These are phyloP conservation scores for Aurifilum marmelostoma DNA, from an alignment of 2,329 filamentous ascomycete genomes.

Conservation along the genomic window DNA sequence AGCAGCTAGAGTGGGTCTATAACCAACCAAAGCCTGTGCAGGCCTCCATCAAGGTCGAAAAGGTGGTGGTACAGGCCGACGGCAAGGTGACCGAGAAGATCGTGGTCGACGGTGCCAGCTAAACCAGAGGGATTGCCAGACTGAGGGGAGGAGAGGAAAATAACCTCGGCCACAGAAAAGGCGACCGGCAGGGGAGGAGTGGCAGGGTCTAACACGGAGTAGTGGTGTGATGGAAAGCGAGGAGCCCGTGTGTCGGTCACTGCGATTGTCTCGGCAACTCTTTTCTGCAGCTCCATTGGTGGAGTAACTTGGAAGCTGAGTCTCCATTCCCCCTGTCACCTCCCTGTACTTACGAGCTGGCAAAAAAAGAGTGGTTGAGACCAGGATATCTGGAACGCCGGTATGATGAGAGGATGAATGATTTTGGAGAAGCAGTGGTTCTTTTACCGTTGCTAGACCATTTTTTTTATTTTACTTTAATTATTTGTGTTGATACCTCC, in stretches of 20 bases:
- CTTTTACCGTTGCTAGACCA: not conserved
- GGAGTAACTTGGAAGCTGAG: constrained; percentile 3
- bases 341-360: not conserved
- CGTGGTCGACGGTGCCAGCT: constrained; percentile 28
- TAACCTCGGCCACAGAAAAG: not conserved
- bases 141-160: not conserved
- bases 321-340: not conserved
- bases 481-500: constrained; percentile 1
- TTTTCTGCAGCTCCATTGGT: constrained; percentile 5
- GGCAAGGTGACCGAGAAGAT: constrained; percentile 52
- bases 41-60: constrained; percentile 51
- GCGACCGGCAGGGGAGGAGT: not conserved
- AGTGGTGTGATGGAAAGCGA: not conserved
- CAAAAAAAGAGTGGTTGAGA: not conserved
- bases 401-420: not conserved
- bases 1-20: constrained; percentile 55
- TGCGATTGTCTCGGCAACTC: not conserved
- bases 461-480: not conserved
- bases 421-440: not conserved
- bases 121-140: not conserved
- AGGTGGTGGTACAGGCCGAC: constrained; percentile 49
- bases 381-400: not conserved
- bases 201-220: not conserved
- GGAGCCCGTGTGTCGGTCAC: not conserved
- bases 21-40: constrained; percentile 53